Evolutionary conservation across 805 yeast genomes (phyloP), one percentile per base, ranked within the genome.

Genomic region (Osmozyma mogii): DNA sequence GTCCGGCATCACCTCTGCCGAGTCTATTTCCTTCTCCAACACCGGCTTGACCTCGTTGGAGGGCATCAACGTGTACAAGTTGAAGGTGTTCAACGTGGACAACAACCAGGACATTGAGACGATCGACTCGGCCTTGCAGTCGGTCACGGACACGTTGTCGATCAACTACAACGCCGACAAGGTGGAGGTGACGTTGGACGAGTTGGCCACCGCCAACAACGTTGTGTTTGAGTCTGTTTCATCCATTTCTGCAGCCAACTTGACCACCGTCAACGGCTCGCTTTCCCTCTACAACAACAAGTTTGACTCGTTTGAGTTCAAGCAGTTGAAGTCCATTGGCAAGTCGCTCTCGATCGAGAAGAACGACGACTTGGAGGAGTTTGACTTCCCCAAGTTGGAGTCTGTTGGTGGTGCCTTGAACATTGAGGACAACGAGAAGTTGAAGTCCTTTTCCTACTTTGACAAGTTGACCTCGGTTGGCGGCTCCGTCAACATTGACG

Each of bases 321-420:
- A 75, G 40, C 49, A 60, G 38, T 69, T 92, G 54, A 54, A 65
- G 33, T 37, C 62, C 20, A 70, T 89, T 50, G 96, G 96, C 57
- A 84, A 81, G 50, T 76, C 95, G 44, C 72, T 92, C 49, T 62
- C 88, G 43, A 62, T 92, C 50, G 65, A 65, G 56, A 67, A 78
- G 45, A 92, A 92, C 73, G 70, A 72, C 39, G 72, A 81, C 32
- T 75, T 92, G 58, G 71, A 73, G 48, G 70, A 65, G 46, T 44
- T 83, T 36, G 75, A 78, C 43, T 80, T 85, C 70, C 66, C 82
- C 30, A 58, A 70, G 54, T 75, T 92, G 61, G 68, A 77, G 38
- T 42, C 71, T 28, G 67, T 92, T 50, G 94, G 89, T 58, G 97
- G 98, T 74, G 98, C 96, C 61, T 83, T 92, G 60, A 78, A 73